phyloP scores from a whole-genome alignment of 306 rosid species.

The Elaeagnus macrophylla region DNA sequence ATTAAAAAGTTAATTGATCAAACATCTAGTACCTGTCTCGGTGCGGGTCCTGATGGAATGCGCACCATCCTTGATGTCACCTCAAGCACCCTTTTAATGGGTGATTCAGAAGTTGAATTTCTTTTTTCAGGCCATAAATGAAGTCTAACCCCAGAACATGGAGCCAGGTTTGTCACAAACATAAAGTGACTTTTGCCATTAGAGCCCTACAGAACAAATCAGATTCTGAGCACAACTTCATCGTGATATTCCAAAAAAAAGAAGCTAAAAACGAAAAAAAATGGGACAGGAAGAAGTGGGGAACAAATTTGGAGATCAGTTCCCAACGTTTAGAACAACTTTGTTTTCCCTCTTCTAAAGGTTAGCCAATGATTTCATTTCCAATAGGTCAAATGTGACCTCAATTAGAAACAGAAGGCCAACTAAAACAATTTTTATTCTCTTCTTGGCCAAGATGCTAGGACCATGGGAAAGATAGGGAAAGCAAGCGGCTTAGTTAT shows the following conservation, averaged over 20 bases:
- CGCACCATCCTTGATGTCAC: conserved; percentile 88
- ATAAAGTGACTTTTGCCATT: conserved; percentile 81
- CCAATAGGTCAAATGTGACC: not conserved
- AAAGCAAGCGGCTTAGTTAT: not conserved
- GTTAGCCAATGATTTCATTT: not conserved
- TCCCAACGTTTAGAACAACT: not conserved
- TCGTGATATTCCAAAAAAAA: conserved; percentile 9
- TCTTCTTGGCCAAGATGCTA: not conserved
- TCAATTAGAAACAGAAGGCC: not conserved
- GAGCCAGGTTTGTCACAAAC: conserved; percentile 87
- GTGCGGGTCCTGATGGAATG: conserved; percentile 98
- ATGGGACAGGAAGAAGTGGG: no score
- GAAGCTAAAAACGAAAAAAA: no score
- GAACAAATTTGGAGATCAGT: not conserved
- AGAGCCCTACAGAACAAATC: conserved; percentile 57
- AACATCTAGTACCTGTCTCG: conserved; percentile 58
- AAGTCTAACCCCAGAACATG: conserved; percentile 94
- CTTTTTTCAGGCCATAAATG: conserved; percentile 93
- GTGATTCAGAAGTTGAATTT: conserved; percentile 45
- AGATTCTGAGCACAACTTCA: conserved; percentile 18
- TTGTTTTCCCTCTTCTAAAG: not conserved
- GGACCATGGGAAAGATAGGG: not conserved
- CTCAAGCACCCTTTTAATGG: conserved; percentile 54
- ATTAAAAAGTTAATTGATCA: not conserved
- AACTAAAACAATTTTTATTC: not conserved